Evolutionary conservation across 1,284 basidiomycete species (phyloP).

Genomic region (Abortiporus biennis): DNA sequence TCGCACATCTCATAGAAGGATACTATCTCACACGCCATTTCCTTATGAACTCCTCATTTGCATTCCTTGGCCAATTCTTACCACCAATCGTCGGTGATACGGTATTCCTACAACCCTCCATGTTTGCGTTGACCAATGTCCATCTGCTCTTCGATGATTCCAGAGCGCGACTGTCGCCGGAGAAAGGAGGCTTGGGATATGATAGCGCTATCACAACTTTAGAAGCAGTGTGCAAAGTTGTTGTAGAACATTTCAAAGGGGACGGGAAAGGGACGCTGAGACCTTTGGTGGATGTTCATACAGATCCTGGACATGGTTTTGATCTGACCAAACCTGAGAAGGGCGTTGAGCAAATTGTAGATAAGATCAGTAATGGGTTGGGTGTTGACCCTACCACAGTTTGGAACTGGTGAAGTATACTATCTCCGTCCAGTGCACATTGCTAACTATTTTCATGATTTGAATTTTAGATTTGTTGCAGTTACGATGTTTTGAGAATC

Average conservation of each 20-base stretch:
- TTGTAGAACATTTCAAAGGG: slow-evolving; percentile 41
- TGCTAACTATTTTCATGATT: too few relatives aligned
- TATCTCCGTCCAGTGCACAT: too few relatives aligned
- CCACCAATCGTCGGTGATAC: slow-evolving; percentile 48
- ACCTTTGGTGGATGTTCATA: background rate
- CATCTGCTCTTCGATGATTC: slow-evolving; percentile 71
- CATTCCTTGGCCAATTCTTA: slow-evolving; percentile 31
- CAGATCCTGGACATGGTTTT: slow-evolving; percentile 30
- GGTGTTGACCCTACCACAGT: slow-evolving; percentile 14
- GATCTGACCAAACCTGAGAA: slow-evolving; percentile 23
- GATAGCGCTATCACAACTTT: slow-evolving; percentile 21
- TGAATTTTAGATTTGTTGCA: too few relatives aligned
- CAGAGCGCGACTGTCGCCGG: slow-evolving; percentile 49
- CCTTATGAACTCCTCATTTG: slow-evolving; percentile 24
- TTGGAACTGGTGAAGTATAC: slow-evolving; percentile 10
- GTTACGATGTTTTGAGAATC: too few relatives aligned
- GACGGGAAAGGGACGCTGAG: slow-evolving; percentile 28
- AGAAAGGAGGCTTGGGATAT: slow-evolving; percentile 64
- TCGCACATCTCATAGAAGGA: slow-evolving; percentile 50
- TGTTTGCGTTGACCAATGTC: slow-evolving; percentile 54
- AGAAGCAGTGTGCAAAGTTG: slow-evolving; percentile 32
- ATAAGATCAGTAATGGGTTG: slow-evolving; percentile 25
- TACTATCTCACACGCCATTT: slow-evolving; percentile 42
- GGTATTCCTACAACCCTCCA: slow-evolving; percentile 61
- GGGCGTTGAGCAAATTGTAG: slow-evolving; percentile 29